Evolutionary conservation across 2,329 filamentous ascomycete genomes (phyloP), one percentile per base, ranked within the genome.

Genomic region (Leptodontidium sp.): DNA sequence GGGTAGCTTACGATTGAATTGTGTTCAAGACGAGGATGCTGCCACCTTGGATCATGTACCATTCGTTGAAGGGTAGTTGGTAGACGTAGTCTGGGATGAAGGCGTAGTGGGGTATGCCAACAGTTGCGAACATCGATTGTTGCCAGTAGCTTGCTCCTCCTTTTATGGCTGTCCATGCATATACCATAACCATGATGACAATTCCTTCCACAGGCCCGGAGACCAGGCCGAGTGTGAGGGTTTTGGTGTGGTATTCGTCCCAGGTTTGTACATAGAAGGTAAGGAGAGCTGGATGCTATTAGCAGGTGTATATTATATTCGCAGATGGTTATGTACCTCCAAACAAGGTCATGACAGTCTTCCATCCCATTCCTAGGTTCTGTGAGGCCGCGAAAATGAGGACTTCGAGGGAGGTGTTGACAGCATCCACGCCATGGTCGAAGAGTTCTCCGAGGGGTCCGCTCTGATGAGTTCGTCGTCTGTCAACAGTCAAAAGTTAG

Each of bases 201-300:
- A 99, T 91, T 63, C 96, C 96, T 82, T 99, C 96, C 47, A 99
- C 96, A 4, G 96, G 96, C 0, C 96, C 96, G 72, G 95, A 98
- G 73, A 99, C 86, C 71, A 98, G 84, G 68, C 96, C 96, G 6
- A 99, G 88, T 1, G 94, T 98, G 59, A 99, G 87, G 2, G 94
- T 96, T 81, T 98, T 94, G 63, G 96, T 99, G 82, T 98, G 95
- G 82, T 98, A 99, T 80, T 98, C 96, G 78, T 99, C 96, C 96
- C 96, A 99, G 43, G 96, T 98, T 80, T 98, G 96, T 52, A 98
- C 91, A 80, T 98, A 98, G 81, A 99, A 99, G n/a, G 96, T 98
- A 76, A 97, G 85, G 68, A 95, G 88, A 7, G 92, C 91, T 93
- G 70, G 14, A n/a, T 17, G 26, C 21, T 15, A 62, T 73, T 70